Evolutionary conservation across 2,329 filamentous ascomycete species (phyloP), one percentile per base, ranked within the genome.

Genomic region (Capronia coronata): DNA sequence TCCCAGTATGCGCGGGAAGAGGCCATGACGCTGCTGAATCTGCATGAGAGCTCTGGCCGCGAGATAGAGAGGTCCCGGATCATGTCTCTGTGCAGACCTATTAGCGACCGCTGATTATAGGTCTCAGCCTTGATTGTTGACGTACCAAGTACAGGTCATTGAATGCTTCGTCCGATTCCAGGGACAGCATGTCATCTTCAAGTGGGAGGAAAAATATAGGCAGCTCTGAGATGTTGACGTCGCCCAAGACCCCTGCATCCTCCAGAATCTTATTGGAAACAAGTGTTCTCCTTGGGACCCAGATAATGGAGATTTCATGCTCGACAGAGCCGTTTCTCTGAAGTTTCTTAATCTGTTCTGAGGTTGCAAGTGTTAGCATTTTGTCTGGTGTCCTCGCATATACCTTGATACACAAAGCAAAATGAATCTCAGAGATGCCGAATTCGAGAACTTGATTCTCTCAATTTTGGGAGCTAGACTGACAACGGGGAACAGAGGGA

Each of bases 231-330:
- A 97, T 84, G 63, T 82, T 96, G 55, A 90, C 85, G 66, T 98
- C 93, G 50, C 93, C 94, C 42, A 96, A 77, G 11, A 98, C 87
- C 21, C 91, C 93, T 32, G 87, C 85, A 64, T 95, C 89, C 68
- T 98, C 93, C 32, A 98, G 76, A 42, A 97, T 79, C 64, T 89
- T 84, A 66, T 97, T 89, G 59, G 88, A 93, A 47, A 97, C 84
- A 47, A 94, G 75, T 2, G 93, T 97, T 54, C 93, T 85, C 50
- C 93, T 82, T 4, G 94, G 91, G 35, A 94, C 86, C 87, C 93
- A 97, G 65, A 96, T 91, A 61, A 98, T 85, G 56, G 90, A 91
- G 65, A 97, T 95, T 62, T 98, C 91, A 77, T 98, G 93, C 59
- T 89, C 87, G 40, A 84, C 87, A 63, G 88, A 85, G 65, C 86